Evolutionary conservation across 441 rosid genomes (phyloP).

Genomic region (Caryocar brasiliense): DNA sequence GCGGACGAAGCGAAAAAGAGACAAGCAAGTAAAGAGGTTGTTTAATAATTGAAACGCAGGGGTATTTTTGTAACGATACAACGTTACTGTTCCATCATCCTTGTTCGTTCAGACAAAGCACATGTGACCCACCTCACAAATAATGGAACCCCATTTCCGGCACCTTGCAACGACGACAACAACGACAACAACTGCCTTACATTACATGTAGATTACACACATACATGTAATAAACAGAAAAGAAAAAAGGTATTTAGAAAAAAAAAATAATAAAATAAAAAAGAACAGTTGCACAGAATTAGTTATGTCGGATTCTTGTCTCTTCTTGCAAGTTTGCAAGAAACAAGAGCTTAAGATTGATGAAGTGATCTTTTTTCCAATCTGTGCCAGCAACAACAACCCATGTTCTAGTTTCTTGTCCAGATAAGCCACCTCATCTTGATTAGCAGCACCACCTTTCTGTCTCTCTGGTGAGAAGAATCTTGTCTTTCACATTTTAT

Average conservation of each 20-base stretch:
- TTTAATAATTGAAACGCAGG: background rate
- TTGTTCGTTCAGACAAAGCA: slow-evolving; percentile 32
- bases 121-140: slow-evolving; percentile 52
- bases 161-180: background rate
- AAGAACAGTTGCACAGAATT: too few relatives aligned
- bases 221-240: too few relatives aligned
- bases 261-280: background rate
- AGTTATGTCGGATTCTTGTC: slow-evolving; percentile 18
- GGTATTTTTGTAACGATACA: slow-evolving; percentile 1
- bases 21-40: background rate
- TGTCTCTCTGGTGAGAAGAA: slow-evolving; percentile 1
- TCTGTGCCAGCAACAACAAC: slow-evolving; percentile 38
- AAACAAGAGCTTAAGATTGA: background rate
- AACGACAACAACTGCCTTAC: background rate
- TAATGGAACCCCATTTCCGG: slow-evolving; percentile 32
- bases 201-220: background rate
- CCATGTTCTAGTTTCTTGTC: slow-evolving; percentile 38
- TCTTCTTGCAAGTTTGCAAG: slow-evolving; percentile 3
- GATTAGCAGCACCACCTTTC: too few relatives aligned
- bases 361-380: slow-evolving; percentile 28
- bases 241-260: too few relatives aligned
- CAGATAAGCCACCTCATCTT: slow-evolving; percentile 26
- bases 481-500: slow-evolving; percentile 5
- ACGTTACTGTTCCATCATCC: slow-evolving; percentile 18
- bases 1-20: background rate